Conservation (phyloP, 2,329 filamentous ascomycete species). For the Trichoderma afroharzianum region DNA sequence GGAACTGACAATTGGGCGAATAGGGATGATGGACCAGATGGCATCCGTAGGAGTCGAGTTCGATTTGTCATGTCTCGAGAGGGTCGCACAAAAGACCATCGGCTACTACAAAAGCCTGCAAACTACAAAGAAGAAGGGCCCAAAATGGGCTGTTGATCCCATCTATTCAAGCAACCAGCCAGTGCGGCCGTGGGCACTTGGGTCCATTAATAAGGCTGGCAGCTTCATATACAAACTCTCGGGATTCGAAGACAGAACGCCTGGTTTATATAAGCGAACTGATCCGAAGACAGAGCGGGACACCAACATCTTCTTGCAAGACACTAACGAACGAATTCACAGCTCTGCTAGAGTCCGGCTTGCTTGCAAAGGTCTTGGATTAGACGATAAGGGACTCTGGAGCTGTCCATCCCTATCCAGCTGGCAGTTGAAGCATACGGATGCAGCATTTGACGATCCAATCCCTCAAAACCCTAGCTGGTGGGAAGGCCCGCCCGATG, state of each 20-base stretch:
- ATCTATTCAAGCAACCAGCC: slow-evolving; percentile 48
- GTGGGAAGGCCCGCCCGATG: slow-evolving; percentile 27
- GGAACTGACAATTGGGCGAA: neutral
- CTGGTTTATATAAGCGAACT: slow-evolving; percentile 46
- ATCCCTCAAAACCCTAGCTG: slow-evolving; percentile 32
- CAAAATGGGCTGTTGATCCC: slow-evolving; percentile 45
- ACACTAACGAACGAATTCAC: slow-evolving; percentile 55
- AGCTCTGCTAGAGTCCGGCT: slow-evolving; percentile 52
- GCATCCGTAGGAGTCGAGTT: slow-evolving; percentile 51
- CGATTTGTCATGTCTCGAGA: slow-evolving; percentile 38
- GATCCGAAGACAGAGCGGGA: slow-evolving; percentile 38
- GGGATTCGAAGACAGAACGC: slow-evolving; percentile 42
- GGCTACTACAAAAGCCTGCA: slow-evolving; percentile 30
- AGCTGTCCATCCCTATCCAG: slow-evolving; percentile 41
- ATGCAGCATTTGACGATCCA: slow-evolving; percentile 33
- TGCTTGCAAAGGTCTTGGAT: slow-evolving; percentile 46
- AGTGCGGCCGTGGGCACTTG: slow-evolving; percentile 47
- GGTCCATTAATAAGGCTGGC: slow-evolving; percentile 38
- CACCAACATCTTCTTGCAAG: slow-evolving; percentile 40
- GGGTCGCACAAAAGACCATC: slow-evolving; percentile 36
- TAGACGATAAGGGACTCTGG: slow-evolving; percentile 49
- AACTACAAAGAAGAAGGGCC: slow-evolving; percentile 18
- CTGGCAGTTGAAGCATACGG: slow-evolving; percentile 42
- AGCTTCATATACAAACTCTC: slow-evolving; percentile 43
- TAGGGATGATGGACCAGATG: slow-evolving; percentile 57